Base-by-base conservation (phyloP, 164 flowering plant species). In the Litsea cubeba region DNA sequence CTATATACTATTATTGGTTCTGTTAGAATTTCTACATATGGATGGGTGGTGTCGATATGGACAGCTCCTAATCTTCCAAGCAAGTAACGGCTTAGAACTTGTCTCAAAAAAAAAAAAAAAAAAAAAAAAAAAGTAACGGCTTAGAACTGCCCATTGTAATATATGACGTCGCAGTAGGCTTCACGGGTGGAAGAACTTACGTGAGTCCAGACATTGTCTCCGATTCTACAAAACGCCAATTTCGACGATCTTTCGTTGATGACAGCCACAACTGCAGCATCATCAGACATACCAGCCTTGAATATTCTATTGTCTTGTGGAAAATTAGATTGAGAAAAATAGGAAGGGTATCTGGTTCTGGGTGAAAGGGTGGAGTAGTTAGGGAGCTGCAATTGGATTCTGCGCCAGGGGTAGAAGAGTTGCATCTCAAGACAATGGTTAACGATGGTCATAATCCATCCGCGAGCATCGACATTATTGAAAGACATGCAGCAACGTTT, bases 51-150 rank as follows among this genome's bases (percentile, higher is more conserved):
- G 3, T 75, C 79, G 6, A 88, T 88, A 23, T 65, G 15, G 14
- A 23, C 30, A 62, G 77, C 50, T 57, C 89, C 88, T 28, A 68
- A 77, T 25, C 26, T 25, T 25, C 26, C 26, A 25, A 25, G 26
- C 26, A 1, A 77, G 91, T 94, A 12, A 90, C 91, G 0, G 96
- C 94, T 75, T 83, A 91, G 35, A 91, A 86, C 0, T 71, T n/a
- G n/a, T n/a, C n/a, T n/a, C n/a, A n/a, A n/a, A n/a, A n/a, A n/a
- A n/a, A n/a, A n/a, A n/a, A n/a, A n/a, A n/a, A n/a, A n/a, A n/a
- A n/a, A n/a, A n/a, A n/a, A n/a, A n/a, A n/a, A n/a, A n/a, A n/a
- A 68, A 77, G 91, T 94, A 12, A 90, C 91, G 0, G 96, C 94
- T 75, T 83, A 91, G 35, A 91, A 86, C 0, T 71, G 54, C 17